Evolutionary conservation across 768 basidiomycete genomes (phyloP), one percentile per base, ranked within the genome.

Genomic region (Macrolepiota dolichaula): DNA sequence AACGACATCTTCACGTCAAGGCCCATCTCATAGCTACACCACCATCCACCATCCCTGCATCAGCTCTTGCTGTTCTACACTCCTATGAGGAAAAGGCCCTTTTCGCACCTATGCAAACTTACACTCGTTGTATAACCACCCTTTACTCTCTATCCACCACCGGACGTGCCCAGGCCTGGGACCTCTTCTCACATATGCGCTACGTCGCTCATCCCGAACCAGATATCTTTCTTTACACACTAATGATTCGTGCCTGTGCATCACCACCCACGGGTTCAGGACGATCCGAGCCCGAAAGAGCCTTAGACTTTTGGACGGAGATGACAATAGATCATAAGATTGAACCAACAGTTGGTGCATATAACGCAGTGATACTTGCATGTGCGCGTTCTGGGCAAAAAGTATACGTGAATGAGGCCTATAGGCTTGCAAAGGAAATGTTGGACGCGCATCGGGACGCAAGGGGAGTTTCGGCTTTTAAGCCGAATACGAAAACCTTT

Each of bases 131-230:
- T 51, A 89, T 96, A 61, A 75, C 77, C 4, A 72, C 79, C 49
- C 86, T 87, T 36, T 84, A 83, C 66, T 77, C 77, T 46, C 75
- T 77, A 27, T 77, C 77, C 29, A 75, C 83, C 3, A 66, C 80
- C 1, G 84, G 83, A 1, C 83, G 82, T 35, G 89, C 91, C 0
- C 88, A 92, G 62, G 96, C 92, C 2, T 97, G 94, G 93, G 93
- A 98, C 69, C 82, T 98, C 42, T 98, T 93, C 72, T 79, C 91
- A 1, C 96, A 99, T 72, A 96, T 97, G 92, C 92, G 96, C 50
- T 95, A 97, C 63, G 91, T 92, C 13, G 93, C 96, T 0, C 94
- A 98, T 70, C 87, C 94, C 0, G 75, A 77, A 3, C 95, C 96
- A 0, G 86, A 90, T 63, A 78, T 78, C 13, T 72, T 79, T 24